Conservation (phyloP, 176 grass and related monocot species). For the Oryza glumipatula region DNA sequence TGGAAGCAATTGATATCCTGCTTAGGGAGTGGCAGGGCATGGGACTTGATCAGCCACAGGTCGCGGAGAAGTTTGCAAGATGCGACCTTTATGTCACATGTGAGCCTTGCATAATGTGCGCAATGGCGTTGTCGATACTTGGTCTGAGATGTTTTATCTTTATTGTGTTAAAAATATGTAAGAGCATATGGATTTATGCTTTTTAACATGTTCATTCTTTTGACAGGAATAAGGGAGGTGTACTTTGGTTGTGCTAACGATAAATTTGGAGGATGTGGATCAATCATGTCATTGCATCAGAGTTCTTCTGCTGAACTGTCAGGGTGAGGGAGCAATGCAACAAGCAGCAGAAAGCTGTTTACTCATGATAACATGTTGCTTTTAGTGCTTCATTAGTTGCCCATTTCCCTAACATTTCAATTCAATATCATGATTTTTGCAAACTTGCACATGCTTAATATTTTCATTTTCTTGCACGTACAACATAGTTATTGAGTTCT, state of each 20-base stretch:
- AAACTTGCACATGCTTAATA: neutral
- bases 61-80: constrained; percentile 71
- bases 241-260: constrained; percentile 89
- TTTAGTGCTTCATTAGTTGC: neutral
- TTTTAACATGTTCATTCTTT: constrained; percentile 31
- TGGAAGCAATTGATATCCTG: constrained; percentile 86
- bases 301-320: constrained; percentile 45
- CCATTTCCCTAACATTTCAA: neutral
- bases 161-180: constrained; percentile 18
- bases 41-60: constrained; percentile 61
- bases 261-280: constrained; percentile 97
- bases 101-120: constrained; percentile 96
- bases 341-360: neutral
- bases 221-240: constrained; percentile 78
- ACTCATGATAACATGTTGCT: neutral
- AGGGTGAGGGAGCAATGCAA: constrained; percentile 43
- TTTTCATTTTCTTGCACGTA: constrained; percentile 6
- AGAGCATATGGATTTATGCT: neutral
- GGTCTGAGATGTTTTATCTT: constrained; percentile 48
- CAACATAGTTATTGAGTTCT: constrained; percentile 25
- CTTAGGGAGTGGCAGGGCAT: constrained; percentile 79
- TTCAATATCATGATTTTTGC: neutral
- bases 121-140: constrained; percentile 78
- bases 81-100: constrained; percentile 90
- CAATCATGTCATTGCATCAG: constrained; percentile 78